Conservation (phyloP, 2,329 filamentous ascomycete species). For the Fusarium aywerte region DNA sequence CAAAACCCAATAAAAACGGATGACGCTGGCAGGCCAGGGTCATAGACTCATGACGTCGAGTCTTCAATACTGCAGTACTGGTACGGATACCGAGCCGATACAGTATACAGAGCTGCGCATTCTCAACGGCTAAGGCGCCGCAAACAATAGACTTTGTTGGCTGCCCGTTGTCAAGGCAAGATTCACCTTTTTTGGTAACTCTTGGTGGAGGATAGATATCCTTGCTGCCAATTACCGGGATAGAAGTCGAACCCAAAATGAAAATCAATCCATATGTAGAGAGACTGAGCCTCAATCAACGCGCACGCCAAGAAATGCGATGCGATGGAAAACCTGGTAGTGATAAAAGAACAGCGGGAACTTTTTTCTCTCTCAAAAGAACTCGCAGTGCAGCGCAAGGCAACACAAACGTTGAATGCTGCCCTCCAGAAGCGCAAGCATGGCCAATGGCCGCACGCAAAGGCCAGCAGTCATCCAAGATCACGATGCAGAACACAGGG, state of each 20-base stretch:
- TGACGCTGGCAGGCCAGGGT: slow-evolving; percentile 32
- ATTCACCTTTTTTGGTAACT: background rate
- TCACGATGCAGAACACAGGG: slow-evolving; percentile 28
- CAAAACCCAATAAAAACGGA: slow-evolving; percentile 18
- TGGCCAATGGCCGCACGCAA: slow-evolving; percentile 13
- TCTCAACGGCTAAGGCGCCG: slow-evolving; percentile 17
- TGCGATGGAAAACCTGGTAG: background rate
- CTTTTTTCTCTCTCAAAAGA: background rate
- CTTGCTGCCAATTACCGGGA: slow-evolving; percentile 1
- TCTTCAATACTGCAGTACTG: background rate
- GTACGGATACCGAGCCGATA: background rate
- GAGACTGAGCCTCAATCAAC: background rate
- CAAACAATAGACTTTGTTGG: slow-evolving; percentile 17
- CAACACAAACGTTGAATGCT: slow-evolving; percentile 4
- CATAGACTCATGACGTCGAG: slow-evolving; percentile 26
- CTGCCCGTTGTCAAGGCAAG: slow-evolving; percentile 15
- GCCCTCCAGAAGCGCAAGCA: slow-evolving; percentile 14
- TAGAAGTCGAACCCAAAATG: slow-evolving; percentile 12
- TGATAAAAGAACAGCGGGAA: slow-evolving; percentile 1
- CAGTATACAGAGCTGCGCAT: background rate
- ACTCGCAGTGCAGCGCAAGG: background rate
- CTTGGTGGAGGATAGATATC: background rate
- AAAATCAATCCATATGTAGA: background rate
- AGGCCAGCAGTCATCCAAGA: slow-evolving; percentile 23
- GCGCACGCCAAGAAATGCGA: background rate